phyloP scores from a whole-genome alignment of 139 green algal genomes.

The Volvox reticuliferus region DNA sequence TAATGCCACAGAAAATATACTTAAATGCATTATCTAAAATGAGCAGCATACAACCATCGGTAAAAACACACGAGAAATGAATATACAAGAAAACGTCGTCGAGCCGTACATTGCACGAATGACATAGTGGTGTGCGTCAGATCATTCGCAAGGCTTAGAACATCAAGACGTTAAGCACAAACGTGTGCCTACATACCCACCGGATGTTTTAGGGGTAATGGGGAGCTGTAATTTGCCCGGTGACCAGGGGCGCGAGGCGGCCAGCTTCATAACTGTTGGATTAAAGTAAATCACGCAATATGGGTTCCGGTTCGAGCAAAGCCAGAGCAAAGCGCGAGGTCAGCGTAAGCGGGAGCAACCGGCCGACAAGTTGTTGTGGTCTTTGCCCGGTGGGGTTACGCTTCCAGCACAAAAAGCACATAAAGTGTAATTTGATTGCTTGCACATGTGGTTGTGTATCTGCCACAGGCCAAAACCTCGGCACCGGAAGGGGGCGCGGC shows the following conservation, averaged over 20 bases:
- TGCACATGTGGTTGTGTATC: neutral
- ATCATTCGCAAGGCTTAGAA: too few relatives aligned
- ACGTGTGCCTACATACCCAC: too few relatives aligned
- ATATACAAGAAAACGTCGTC: neutral
- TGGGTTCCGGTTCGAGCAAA: constrained; percentile 18
- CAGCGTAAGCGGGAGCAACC: constrained; percentile 11
- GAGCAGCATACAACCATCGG: too few relatives aligned
- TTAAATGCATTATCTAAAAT: too few relatives aligned
- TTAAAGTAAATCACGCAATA: neutral
- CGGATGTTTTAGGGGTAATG: too few relatives aligned
- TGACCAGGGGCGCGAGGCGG: too few relatives aligned
- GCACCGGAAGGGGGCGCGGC: neutral
- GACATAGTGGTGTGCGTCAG: too few relatives aligned
- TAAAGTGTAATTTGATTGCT: neutral
- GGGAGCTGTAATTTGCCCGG: too few relatives aligned
- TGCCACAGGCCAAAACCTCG: neutral
- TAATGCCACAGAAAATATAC: too few relatives aligned
- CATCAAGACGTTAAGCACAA: too few relatives aligned
- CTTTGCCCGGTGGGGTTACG: neutral
- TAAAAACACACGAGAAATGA: neutral
- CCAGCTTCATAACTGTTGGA: too few relatives aligned
- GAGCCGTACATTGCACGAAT: neutral
- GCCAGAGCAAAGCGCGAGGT: constrained; percentile 10
- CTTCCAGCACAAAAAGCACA: neutral
- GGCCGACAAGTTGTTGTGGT: neutral